These are phyloP conservation scores for Trametes coccinea DNA, from an alignment of 768 basidiomycete species.

Conservation along the genomic window DNA sequence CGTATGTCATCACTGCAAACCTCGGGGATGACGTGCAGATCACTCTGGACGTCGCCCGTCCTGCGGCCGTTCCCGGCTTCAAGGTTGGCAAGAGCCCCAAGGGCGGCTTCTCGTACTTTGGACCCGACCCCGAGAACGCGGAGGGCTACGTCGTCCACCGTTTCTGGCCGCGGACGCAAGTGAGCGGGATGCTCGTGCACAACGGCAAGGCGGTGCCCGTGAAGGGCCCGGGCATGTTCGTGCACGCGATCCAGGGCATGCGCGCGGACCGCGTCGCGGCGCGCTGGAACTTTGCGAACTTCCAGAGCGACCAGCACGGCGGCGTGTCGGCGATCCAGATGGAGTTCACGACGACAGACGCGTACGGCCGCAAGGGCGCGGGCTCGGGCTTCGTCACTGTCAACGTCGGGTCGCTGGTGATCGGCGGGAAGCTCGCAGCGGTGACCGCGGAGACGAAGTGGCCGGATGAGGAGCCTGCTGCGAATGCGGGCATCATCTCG, in stretches of 20 bases:
- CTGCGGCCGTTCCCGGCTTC: constrained; percentile 76
- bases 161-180: constrained; percentile 78
- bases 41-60: constrained; percentile 69
- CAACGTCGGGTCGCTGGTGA: constrained; percentile 83
- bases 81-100: constrained; percentile 87
- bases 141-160: constrained; percentile 89
- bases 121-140: constrained; percentile 61
- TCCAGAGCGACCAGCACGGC: constrained; percentile 72
- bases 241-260: constrained; percentile 99
- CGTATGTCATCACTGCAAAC: constrained; percentile 78
- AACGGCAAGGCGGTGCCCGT: constrained; percentile 60
- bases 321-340: constrained; percentile 89
- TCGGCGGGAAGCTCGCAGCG: constrained; percentile 71
- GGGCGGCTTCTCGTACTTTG: constrained; percentile 91
- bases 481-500: constrained; percentile 55
- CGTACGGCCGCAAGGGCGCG: constrained; percentile 74
- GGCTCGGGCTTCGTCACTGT: constrained; percentile 84
- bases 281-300: constrained; percentile 94
- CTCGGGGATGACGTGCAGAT: constrained; percentile 80
- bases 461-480: constrained; percentile 56
- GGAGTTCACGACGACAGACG: constrained; percentile 88
- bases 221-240: constrained; percentile 78
- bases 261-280: constrained; percentile 90
- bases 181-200: constrained; percentile 65
- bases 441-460: constrained; percentile 82